Conservation (phyloP, 208 protist genomes). For the Phytomonas serpens region DNA sequence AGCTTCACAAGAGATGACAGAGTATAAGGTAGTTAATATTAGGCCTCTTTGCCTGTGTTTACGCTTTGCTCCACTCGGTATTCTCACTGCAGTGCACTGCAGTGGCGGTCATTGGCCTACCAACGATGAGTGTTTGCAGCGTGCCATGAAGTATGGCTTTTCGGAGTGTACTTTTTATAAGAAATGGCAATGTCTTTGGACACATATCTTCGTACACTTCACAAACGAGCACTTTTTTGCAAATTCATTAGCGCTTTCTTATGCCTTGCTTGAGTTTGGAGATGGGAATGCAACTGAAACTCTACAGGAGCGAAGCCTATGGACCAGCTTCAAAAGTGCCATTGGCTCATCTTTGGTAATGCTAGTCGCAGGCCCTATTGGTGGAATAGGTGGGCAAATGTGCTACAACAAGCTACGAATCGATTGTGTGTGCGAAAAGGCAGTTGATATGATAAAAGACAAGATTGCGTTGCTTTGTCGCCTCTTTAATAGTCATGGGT, state of each 20-base stretch:
- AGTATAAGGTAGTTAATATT: not conserved
- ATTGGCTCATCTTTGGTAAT: conserved; percentile 40
- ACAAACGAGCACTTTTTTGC: conserved; percentile 34
- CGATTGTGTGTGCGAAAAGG: conserved; percentile 9
- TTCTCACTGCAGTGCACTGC: conserved; percentile 49
- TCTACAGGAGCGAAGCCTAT: conserved; percentile 16
- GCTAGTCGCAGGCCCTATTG: conserved; percentile 30
- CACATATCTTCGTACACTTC: conserved; percentile 59
- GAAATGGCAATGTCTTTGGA: conserved; percentile 26
- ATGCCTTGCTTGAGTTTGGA: conserved; percentile 46
- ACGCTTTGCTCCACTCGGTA: conserved; percentile 35
- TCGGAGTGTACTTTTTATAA: conserved; percentile 21
- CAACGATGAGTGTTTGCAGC: conserved; percentile 22
- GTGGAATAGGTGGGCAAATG: conserved; percentile 52
- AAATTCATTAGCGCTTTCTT: conserved; percentile 35
- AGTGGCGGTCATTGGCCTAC: conserved; percentile 31
- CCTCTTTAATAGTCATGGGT: not conserved
- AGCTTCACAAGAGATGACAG: not conserved
- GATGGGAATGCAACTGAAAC: conserved; percentile 12
- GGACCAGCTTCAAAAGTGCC: conserved; percentile 13
- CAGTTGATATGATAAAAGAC: not conserved
- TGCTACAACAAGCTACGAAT: conserved; percentile 33
- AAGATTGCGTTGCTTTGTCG: not conserved
- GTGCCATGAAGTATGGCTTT: conserved; percentile 43
- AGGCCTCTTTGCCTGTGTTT: conserved; percentile 25